These are phyloP conservation scores for Solanum hybrid DNA, from an alignment of 305 asterid genomes.

Conservation along the genomic window DNA sequence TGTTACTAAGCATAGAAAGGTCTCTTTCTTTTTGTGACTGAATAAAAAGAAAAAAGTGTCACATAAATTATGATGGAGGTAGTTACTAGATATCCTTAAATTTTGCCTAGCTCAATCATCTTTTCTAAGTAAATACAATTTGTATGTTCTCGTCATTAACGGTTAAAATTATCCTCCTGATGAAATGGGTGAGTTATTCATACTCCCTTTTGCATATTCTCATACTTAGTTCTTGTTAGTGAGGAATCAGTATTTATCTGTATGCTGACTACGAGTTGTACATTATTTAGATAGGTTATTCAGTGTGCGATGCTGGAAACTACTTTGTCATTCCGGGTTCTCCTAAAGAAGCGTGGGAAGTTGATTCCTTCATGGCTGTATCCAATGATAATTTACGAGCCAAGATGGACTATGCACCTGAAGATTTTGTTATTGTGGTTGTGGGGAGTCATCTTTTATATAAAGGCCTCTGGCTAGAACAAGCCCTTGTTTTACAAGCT, in stretches of 20 bases:
- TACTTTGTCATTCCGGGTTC: slow-evolving; percentile 83
- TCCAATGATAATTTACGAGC: slow-evolving; percentile 23
- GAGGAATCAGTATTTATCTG: not conserved
- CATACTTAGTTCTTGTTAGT: not conserved
- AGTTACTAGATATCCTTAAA: not conserved
- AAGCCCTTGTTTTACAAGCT: slow-evolving; percentile 78
- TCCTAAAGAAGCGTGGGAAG: slow-evolving; percentile 64
- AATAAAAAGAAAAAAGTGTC: not conserved
- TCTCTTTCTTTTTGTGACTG: not conserved
- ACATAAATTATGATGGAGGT: not conserved
- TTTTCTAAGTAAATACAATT: not conserved
- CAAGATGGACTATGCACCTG: slow-evolving; percentile 29
- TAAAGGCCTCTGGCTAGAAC: slow-evolving; percentile 86
- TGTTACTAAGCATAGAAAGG: not conserved
- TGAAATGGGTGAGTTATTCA: not conserved
- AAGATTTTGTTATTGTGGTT: slow-evolving; percentile 53
- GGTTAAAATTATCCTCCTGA: not conserved
- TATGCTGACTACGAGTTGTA: slow-evolving; percentile 5
- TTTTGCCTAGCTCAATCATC: not conserved
- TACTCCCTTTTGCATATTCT: not conserved
- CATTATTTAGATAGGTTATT: slow-evolving; percentile 60
- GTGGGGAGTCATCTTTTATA: slow-evolving; percentile 72
- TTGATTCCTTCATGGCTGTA: slow-evolving; percentile 26
- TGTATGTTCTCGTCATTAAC: not conserved
- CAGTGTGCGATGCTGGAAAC: slow-evolving; percentile 75